Evolutionary conservation across 257 asterid genomes (phyloP), one percentile per base, ranked within the genome.

Genomic region (Catharanthus roseus): DNA sequence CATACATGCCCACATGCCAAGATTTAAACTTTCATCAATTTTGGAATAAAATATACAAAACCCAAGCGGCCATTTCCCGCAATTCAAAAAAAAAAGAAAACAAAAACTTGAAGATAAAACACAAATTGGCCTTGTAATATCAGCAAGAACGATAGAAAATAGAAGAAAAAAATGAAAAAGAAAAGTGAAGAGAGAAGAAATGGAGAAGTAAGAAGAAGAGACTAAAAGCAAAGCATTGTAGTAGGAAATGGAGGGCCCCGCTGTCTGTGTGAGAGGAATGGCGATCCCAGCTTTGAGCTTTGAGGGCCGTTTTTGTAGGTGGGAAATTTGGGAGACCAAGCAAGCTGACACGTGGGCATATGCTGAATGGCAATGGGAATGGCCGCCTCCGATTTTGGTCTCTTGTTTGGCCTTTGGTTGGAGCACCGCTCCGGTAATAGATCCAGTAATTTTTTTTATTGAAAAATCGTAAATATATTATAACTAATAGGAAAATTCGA

Each of bases 201-300:
- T 38, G 67, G 54, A 54, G 5, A 34, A 63, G 70, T 56, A 55
- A 44, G 55, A 39, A 44, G 44, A 50, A 69, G 9, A 41, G 47
- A 60, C 69, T 41, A 66, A 72, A 51, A 42, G 72, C 58, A 64
- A 54, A 76, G 69, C 65, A 51, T 74, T 39, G 74, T 50, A 80
- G 78, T 77, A 76, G 79, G 71, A 70, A 77, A 74, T 74, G 75
- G 74, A 74, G 72, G 77, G 75, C 82, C 74, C 70, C 68, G 72
- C 70, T 66, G 54, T 76, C 77, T 69, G 73, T 56, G 55, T 60
- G 70, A 72, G 63, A 68, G 54, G 70, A 75, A 74, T 39, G 72
- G 80, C 77, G 83, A 77, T 78, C 80, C 78, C 74, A 74, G 79
- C 68, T 77, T 79, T 72, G 75, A 73, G 77, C 69, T 67, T 67